A percentile compares a stretch with the other conserved stretches of the same genome.
Conservation (phyloP, 2,329 filamentous ascomycete species). For the Helminthosporium solani region DNA sequence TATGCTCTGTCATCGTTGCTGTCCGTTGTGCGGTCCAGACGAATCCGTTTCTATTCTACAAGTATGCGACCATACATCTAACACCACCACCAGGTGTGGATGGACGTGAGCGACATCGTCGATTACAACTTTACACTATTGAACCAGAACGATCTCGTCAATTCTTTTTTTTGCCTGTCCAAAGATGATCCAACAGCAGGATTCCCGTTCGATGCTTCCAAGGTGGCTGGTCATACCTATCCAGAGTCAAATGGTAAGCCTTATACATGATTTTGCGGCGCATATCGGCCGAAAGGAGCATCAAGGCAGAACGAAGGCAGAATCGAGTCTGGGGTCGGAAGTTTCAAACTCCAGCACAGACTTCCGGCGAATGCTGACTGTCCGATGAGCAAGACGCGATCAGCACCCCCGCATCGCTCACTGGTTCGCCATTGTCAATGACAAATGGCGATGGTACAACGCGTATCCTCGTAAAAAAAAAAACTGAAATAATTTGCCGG, state of each 20-base stretch:
- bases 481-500: background rate
- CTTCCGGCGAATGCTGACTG: background rate
- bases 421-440: background rate
- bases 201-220: slow-evolving; percentile 74
- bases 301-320: background rate
- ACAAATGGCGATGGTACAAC: background rate
- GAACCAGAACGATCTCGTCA: slow-evolving; percentile 62
- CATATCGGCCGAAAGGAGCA: background rate
- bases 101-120: slow-evolving; percentile 84
- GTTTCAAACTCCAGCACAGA: background rate
- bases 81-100: slow-evolving; percentile 53
- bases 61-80: too few relatives aligned
- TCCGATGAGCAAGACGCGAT: background rate
- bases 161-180: slow-evolving; percentile 80
- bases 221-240: slow-evolving; percentile 64
- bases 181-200: slow-evolving; percentile 73
- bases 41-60: too few relatives aligned
- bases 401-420: background rate
- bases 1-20: background rate
- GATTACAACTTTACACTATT: slow-evolving; percentile 75
- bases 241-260: slow-evolving; percentile 42
- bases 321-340: background rate
- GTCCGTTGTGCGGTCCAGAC: too few relatives aligned
- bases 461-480: background rate
- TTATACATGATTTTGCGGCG: slow-evolving; percentile 4